Conservation (phyloP, 2,329 filamentous ascomycete genomes). For the Ciborinia camelliae region DNA sequence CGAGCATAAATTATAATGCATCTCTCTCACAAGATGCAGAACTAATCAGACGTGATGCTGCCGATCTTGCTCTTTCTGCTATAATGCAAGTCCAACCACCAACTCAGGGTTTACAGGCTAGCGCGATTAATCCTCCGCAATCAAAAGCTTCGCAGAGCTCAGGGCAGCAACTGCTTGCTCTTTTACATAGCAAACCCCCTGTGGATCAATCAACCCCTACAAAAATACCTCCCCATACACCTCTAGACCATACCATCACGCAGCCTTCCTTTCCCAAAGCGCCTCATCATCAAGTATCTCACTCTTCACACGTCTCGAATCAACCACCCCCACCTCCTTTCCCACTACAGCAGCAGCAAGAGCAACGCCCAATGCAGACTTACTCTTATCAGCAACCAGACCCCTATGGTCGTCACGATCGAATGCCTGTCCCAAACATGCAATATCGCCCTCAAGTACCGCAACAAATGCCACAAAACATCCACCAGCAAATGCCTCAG, state of each 20-base stretch:
- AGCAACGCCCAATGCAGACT: constrained; percentile 11
- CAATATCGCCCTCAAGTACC: constrained; percentile 14
- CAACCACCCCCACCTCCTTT: constrained; percentile 50
- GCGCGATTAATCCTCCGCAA: constrained; percentile 19
- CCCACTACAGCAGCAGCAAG: constrained; percentile 39
- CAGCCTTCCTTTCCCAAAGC: constrained; percentile 53
- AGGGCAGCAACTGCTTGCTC: constrained; percentile 51
- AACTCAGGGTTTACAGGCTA: constrained; percentile 47
- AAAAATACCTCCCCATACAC: constrained; percentile 46
- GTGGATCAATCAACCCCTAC: constrained; percentile 21
- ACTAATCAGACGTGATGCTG: constrained; percentile 12
- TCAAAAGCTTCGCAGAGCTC: constrained; percentile 33
- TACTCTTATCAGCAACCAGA: constrained; percentile 32
- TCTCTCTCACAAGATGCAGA: constrained; percentile 23
- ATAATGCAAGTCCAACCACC: constrained; percentile 55
- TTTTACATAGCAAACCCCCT: constrained; percentile 43
- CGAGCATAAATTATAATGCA: constrained; percentile 12
- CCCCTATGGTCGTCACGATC: constrained; percentile 21
- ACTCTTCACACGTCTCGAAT: constrained; percentile 45
- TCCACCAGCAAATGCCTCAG: constrained; percentile 1
- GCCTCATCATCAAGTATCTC: constrained; percentile 56
- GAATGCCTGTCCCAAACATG: neutral
- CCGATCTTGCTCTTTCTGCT: constrained; percentile 46
- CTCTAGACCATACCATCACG: constrained; percentile 51
- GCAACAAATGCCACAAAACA: constrained; percentile 23